phyloP scores from a whole-genome alignment of 2,329 filamentous ascomycete genomes.

The Fusarium coicis region DNA sequence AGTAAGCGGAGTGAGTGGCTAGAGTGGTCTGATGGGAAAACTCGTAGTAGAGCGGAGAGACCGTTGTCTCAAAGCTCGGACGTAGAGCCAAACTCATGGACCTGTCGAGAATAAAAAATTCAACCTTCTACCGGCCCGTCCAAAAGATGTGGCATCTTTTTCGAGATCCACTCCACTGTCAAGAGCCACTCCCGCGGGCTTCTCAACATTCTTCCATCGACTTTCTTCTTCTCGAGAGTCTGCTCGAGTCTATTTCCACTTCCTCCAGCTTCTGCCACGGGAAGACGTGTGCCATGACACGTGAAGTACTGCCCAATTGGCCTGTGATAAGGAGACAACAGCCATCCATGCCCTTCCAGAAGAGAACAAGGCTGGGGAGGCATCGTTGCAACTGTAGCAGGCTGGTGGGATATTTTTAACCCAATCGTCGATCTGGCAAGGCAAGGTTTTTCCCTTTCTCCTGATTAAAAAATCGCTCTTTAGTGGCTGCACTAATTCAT shows the following conservation, averaged over 20 bases:
- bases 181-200: conserved; percentile 6
- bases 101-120: background rate
- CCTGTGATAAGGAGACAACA: background rate
- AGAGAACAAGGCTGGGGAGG: background rate
- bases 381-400: background rate
- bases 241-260: background rate
- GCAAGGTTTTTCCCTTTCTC: background rate
- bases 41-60: background rate
- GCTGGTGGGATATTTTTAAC: conserved; percentile 19
- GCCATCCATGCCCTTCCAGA: background rate
- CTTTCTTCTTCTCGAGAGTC: background rate
- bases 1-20: background rate
- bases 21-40: conserved; percentile 2
- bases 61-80: conserved; percentile 11
- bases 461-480: conserved; percentile 2
- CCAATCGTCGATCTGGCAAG: conserved; percentile 18
- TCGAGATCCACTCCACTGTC: background rate
- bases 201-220: background rate
- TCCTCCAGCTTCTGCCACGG: background rate
- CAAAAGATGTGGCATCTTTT: background rate
- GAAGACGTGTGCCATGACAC: background rate
- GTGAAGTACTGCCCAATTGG: background rate
- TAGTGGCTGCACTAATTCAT: conserved; percentile 15
- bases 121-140: background rate
- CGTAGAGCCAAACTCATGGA: background rate